Percentiles rank a stretch among this genome's conserved stretches.
phyloP scores from a whole-genome alignment of 805 yeast genomes.

The Sungouiella blattae region DNA sequence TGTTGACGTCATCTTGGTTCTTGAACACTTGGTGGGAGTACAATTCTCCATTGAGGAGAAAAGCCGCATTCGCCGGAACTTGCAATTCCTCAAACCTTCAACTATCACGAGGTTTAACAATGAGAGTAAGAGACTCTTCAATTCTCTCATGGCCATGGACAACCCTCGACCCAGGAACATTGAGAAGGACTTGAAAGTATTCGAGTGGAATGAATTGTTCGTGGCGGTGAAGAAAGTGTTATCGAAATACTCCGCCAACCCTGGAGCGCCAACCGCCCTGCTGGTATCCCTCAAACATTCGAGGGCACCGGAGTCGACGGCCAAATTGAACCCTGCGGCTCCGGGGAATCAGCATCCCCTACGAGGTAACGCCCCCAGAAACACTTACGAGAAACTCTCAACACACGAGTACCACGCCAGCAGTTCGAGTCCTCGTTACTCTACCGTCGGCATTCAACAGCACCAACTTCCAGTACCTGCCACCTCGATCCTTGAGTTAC shows the following conservation, averaged over 20 bases:
- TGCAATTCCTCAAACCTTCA: constrained; percentile 59
- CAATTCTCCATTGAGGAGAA: constrained; percentile 63
- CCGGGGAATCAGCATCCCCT: constrained; percentile 1
- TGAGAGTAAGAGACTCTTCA: constrained; percentile 19
- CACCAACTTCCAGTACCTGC: neutral
- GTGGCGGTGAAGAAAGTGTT: constrained; percentile 56
- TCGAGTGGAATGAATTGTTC: constrained; percentile 53
- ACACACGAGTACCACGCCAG: neutral
- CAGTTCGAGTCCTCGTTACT: neutral
- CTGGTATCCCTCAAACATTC: neutral
- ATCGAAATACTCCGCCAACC: constrained; percentile 46
- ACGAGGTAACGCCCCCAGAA: neutral
- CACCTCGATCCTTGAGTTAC: neutral
- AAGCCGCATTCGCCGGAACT: constrained; percentile 63
- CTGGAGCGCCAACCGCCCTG: constrained; percentile 1
- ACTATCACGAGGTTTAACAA: constrained; percentile 51
- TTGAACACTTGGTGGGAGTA: constrained; percentile 56
- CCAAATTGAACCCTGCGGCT: neutral
- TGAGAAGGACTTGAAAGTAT: constrained; percentile 67
- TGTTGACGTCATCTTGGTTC: constrained; percentile 56
- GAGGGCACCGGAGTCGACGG: neutral
- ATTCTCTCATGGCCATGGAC: constrained; percentile 53
- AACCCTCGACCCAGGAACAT: constrained; percentile 67
- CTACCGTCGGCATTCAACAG: neutral
- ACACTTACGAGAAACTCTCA: neutral